phyloP scores from a whole-genome alignment of 768 basidiomycete genomes.

The Suillus subluteus region DNA sequence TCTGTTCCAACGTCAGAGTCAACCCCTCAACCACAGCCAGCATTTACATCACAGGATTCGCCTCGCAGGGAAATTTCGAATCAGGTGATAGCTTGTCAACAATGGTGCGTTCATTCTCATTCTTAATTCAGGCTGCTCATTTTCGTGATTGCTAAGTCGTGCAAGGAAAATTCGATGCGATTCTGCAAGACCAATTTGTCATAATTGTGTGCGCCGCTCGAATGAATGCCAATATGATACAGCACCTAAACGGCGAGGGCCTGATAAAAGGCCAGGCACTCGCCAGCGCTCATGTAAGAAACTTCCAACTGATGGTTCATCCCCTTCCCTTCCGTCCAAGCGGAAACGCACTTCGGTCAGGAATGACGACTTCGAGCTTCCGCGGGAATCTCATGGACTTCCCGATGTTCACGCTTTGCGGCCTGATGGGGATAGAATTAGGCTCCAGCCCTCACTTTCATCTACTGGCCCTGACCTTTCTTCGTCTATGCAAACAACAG shows the following conservation, averaged over 20 bases:
- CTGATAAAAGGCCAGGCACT: slow-evolving; percentile 85
- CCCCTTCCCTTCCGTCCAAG: slow-evolving; percentile 55
- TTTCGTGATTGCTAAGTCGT: slow-evolving; percentile 58
- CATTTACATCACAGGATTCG: slow-evolving; percentile 35
- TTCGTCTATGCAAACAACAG: slow-evolving; percentile 28
- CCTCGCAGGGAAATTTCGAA: slow-evolving; percentile 62
- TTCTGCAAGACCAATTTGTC: slow-evolving; percentile 78
- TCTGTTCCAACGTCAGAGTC: slow-evolving; percentile 49
- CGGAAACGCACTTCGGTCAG: slow-evolving; percentile 48
- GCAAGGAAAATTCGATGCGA: slow-evolving; percentile 87
- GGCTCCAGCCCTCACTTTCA: slow-evolving; percentile 36
- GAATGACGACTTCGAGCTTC: slow-evolving; percentile 34
- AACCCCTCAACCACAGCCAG: slow-evolving; percentile 39
- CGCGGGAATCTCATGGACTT: slow-evolving; percentile 30
- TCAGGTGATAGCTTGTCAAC: slow-evolving; percentile 82
- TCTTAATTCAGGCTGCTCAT: slow-evolving; percentile 24
- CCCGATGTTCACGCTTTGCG: slow-evolving; percentile 25
- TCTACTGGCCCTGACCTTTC: slow-evolving; percentile 35
- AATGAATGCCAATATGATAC: slow-evolving; percentile 82
- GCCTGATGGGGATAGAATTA: slow-evolving; percentile 29
- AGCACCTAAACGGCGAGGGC: slow-evolving; percentile 80
- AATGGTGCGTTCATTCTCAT: slow-evolving; percentile 62
- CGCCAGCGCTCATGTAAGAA: slow-evolving; percentile 87
- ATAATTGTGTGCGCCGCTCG: slow-evolving; percentile 79
- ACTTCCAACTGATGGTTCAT: slow-evolving; percentile 60